phyloP scores from a whole-genome alignment of 139 green algal genomes.

The Chlamydomonas incerta region DNA sequence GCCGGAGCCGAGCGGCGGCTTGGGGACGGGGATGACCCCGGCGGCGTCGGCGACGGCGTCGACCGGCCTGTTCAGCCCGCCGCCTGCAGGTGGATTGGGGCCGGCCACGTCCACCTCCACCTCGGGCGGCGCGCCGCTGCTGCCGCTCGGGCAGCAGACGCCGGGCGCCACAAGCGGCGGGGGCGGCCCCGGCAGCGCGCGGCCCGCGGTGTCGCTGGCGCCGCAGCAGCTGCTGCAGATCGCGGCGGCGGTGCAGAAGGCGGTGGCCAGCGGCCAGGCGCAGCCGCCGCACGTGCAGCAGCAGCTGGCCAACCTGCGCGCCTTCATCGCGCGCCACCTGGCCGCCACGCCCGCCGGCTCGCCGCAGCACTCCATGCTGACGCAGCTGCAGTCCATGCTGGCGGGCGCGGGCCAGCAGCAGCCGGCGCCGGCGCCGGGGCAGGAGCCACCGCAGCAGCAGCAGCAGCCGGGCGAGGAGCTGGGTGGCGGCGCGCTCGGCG shows the following conservation, averaged over 20 bases:
- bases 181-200: neutral
- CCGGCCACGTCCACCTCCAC: too few species aligned
- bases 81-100: too few species aligned
- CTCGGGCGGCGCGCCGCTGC: too few species aligned
- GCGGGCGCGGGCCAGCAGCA: neutral
- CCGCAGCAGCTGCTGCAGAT: slow-evolving; percentile 37
- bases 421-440: neutral
- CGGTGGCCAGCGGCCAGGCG: slow-evolving; percentile 6
- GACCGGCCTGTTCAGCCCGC: too few species aligned
- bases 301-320: slow-evolving; percentile 14
- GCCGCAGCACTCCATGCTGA: slow-evolving; percentile 26
- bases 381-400: slow-evolving; percentile 28
- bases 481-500: too few species aligned
- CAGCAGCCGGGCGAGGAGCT: too few species aligned
- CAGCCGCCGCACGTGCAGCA: slow-evolving; percentile 29
- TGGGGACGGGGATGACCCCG: too few species aligned
- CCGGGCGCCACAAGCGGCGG: neutral
- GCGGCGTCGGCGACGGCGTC: too few species aligned
- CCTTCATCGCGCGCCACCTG: slow-evolving; percentile 14
- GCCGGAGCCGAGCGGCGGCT: too few species aligned
- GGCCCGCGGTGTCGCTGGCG: neutral
- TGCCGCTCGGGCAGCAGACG: too few species aligned
- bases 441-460: too few species aligned
- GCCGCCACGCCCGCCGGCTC: neutral
- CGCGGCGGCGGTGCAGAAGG: slow-evolving; percentile 13